These are phyloP conservation scores for Paulownia fortunei DNA, from an alignment of 257 asterid genomes.

Conservation along the genomic window DNA sequence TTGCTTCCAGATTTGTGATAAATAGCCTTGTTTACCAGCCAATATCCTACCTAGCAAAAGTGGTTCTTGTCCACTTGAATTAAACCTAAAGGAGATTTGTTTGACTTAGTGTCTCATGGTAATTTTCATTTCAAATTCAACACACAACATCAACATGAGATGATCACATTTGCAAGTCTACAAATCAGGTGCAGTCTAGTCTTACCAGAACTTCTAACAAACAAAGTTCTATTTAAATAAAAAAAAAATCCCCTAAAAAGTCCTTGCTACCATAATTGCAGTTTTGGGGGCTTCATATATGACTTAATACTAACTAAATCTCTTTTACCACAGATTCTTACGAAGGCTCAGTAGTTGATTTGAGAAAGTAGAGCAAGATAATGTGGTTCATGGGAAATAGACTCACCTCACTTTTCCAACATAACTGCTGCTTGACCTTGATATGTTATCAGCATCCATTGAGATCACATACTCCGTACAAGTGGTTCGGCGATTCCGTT, in stretches of 20 bases:
- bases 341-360: not conserved
- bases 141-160: not conserved
- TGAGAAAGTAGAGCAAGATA: not conserved
- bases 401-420: conserved; percentile 83
- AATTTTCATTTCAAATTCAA: too few species aligned
- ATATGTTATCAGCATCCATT: conserved; percentile 72
- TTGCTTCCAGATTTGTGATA: too few species aligned
- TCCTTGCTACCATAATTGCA: not conserved
- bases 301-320: not conserved
- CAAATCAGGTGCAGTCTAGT: not conserved
- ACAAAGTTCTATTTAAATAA: not conserved
- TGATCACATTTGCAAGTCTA: not conserved
- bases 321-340: not conserved
- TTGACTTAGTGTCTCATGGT: too few species aligned
- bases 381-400: not conserved
- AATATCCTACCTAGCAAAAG: not conserved
- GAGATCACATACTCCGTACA: conserved; percentile 89
- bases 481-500: conserved; percentile 74
- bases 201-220: not conserved
- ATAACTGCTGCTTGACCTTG: conserved; percentile 71
- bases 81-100: not conserved
- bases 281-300: not conserved
- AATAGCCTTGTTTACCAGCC: not conserved
- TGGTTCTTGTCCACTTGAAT: not conserved
- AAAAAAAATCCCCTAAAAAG: not conserved